A percentile compares a stretch with the other conserved stretches of the same genome.
phyloP scores from a whole-genome alignment of 2,329 filamentous ascomycete species.

The Ceratocystis cacaofunesta region DNA sequence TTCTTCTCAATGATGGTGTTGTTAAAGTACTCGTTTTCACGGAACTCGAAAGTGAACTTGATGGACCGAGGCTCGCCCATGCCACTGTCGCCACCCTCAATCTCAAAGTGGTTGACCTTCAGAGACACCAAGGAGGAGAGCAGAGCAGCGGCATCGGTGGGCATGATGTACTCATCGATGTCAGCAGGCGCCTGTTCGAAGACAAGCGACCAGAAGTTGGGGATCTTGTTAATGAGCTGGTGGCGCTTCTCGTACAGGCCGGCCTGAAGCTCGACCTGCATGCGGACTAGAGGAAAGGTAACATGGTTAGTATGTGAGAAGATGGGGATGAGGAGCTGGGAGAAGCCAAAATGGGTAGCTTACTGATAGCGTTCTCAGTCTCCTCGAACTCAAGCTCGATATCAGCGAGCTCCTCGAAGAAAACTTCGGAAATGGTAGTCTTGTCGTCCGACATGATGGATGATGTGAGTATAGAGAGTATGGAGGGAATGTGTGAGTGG shows the following conservation, averaged over 20 bases:
- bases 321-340: background rate
- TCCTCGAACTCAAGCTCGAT: constrained; percentile 76
- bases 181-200: constrained; percentile 75
- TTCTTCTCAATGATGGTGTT: constrained; percentile 73
- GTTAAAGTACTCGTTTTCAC: constrained; percentile 67
- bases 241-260: constrained; percentile 65
- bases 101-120: constrained; percentile 66
- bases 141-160: constrained; percentile 61
- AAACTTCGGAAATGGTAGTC: constrained; percentile 25
- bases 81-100: constrained; percentile 37
- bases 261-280: constrained; percentile 51
- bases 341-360: constrained; percentile 25
- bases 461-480: constrained; percentile 16
- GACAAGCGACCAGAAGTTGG: constrained; percentile 89
- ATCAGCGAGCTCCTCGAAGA: constrained; percentile 62
- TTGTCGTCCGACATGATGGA: constrained; percentile 25
- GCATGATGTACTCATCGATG: constrained; percentile 76
- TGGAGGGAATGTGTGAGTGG: constrained; percentile 9
- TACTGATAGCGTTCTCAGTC: constrained; percentile 69
- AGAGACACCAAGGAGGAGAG: constrained; percentile 52
- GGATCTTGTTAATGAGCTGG: constrained; percentile 54
- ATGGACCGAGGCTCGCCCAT: constrained; percentile 69
- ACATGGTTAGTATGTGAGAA: constrained; percentile 16
- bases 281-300: constrained; percentile 41
- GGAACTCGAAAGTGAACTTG: constrained; percentile 62